Evolutionary conservation across 257 asterid genomes (phyloP), one percentile per base, ranked within the genome.

Genomic region (Scutellaria minor): DNA sequence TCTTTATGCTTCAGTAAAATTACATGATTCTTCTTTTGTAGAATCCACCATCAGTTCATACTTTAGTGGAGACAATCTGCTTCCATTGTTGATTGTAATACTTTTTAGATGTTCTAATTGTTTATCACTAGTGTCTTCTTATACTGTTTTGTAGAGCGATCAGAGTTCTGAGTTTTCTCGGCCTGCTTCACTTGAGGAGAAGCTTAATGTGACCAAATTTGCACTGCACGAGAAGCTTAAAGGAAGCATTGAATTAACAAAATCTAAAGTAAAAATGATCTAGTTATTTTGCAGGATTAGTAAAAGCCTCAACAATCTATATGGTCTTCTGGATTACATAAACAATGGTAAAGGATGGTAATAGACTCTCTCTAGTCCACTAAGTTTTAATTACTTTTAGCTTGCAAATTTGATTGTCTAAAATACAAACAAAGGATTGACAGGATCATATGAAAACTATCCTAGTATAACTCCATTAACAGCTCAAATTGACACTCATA

Each of bases 91-190:
- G 98, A 93, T 81, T 94, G 98, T 97, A 97, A 93, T 81, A 93
- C 91, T 76, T 93, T 66, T 63, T 45, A 52, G 35, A 41, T 61
- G 22, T 58, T 64, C 66, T 31, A 46, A 51, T 9, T 63, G 48
- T 72, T 60, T 39, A 54, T 60, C 61, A 62, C n/a, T 50, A 9
- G 11, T 64, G 52, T 79, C 20, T 20, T 74, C 1, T 72, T 44
- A 7, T 72, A 27, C 51, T 69, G 64, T 79, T 63, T 11, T 76
- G 63, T 77, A 94, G 98, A 71, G 97, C 98, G 98, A 93, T 78
- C 97, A 89, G 76, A 91, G 97, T 71, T 97, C 97, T 68, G 98
- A 94, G 70, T 88, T 94, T 81, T 94, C 89, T 61, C 89, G 79
- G 15, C 96, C 96, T 57, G 83, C 98, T 73, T 83, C 90, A 74